Base-by-base conservation (phyloP, 164 flowering plant genomes). In the Vitis riparia region DNA sequence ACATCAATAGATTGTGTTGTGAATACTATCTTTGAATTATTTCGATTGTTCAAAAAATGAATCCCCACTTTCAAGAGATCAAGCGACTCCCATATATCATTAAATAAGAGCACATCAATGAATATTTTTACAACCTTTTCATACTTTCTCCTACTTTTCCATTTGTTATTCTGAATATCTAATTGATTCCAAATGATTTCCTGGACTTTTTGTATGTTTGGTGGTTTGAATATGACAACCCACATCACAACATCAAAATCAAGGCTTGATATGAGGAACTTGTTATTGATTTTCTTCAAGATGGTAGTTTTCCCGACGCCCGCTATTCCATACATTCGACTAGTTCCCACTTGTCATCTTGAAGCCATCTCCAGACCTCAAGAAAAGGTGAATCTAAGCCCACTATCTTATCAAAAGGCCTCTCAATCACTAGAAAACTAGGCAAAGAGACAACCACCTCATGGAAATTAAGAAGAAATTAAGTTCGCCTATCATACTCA, bases 11-110 rank as follows among this genome's bases (percentile, higher is more conserved):
- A 72, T 15, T 66, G 60, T 16, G 61, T 59, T 0, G 70, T 66
- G 55, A 72, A 62, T 9, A 66, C 16, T 17, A 72, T 8, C 32
- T 66, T 72, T 30, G 23, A 66, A 3, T 16, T 61, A 60, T 59
- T 72, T 51, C n/a, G 17, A 1, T 2, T 7, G 8, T 23, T 52
- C 1, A 60, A 60, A 9, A 51, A 1, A 4, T 69, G 69, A 29
- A 72, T 16, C 47, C 65, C 62, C n/a, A 66, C 47, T 14, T 66
- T 9, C 0, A 11, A 3, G 3, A 65, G 44, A 12, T 65, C 52
- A 8, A 72, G 3, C 16, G 30, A 2, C 14, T 37, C 32, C 70
- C 75, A 72, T 19, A 66, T 17, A 14, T 72, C 75, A 66, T 72
- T 60, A 44, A 66, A 16, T 13, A 72, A 30, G 14, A 66, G 12